Evolutionary conservation across 1,284 basidiomycete species (phyloP), one percentile per base, ranked within the genome.

Genomic region (Cryptococcus sp.): DNA sequence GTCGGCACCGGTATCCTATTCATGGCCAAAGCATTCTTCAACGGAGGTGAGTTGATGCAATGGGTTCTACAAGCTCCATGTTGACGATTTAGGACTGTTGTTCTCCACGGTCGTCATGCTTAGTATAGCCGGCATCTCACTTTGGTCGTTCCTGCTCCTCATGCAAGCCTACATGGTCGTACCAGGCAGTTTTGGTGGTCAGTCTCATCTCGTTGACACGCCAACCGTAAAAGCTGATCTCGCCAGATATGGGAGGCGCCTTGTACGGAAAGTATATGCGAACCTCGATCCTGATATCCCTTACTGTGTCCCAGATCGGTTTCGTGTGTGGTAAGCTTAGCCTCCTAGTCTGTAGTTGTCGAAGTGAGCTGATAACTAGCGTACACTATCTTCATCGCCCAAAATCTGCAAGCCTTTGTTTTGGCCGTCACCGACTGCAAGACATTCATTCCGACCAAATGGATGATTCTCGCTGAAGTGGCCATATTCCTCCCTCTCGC

Each of bases 1-100:
- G 86, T 99, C 47, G 94, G 94, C 19, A 99, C 94, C 9, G 94
- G 94, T 31, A 86, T 98, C 11, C 76, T 98, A 23, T 98, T 98
- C 79, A 82, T 98, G 47, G 96, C 91, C 53, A 97, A 92, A 78
- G 94, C 86, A 81, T 85, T 41, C 39, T 19, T 41, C 39, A 41
- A 41, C 19, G 39, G 70, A 67, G 85, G 78, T 7, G 7, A 41
- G 43, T 50, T 65, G 18, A 54, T 54, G n/a, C n/a, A n/a, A n/a
- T n/a, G n/a, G n/a, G n/a, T n/a, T n/a, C n/a, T n/a, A n/a, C n/a
- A n/a, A n/a, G n/a, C n/a, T n/a, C n/a, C n/a, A n/a, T n/a, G n/a
- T 34, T 9, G 32, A 34, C 32, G 9, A 25, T 31, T 46, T 54
- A 63, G 71, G 94, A 14, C 81, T 98, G 48, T 76, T 98, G 37